phyloP scores from a whole-genome alignment of 306 rosid species.

The Ceratonia siliqua region DNA sequence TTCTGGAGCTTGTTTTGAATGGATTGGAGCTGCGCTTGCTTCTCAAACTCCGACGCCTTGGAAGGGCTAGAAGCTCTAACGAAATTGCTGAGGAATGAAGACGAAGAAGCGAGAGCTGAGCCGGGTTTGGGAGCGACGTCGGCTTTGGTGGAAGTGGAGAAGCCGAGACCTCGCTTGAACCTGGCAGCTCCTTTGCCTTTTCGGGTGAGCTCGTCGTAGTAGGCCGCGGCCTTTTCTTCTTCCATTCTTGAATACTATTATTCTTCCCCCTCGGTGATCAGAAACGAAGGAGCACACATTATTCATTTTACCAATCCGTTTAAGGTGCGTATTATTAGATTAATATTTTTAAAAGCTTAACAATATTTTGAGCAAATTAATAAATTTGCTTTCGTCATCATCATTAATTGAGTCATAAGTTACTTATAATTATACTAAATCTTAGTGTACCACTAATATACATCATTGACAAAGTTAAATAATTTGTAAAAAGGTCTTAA shows the following conservation, averaged over 20 bases:
- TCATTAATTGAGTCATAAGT: no score
- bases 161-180: conserved; percentile 90
- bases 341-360: no score
- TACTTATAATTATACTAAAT: no score
- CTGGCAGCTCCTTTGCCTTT: conserved; percentile 88
- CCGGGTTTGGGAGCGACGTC: conserved; percentile 53
- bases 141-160: conserved; percentile 48
- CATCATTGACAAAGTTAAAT: no score
- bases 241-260: conserved; percentile 51
- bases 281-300: background rate
- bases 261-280: background rate
- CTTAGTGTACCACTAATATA: no score
- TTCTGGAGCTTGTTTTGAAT: conserved; percentile 77
- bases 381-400: no score
- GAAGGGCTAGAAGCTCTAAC: conserved; percentile 76
- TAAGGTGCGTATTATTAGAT: no score
- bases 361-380: no score
- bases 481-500: no score
- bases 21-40: conserved; percentile 61
- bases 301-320: background rate
- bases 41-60: conserved; percentile 47
- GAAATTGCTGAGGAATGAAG: conserved; percentile 78
- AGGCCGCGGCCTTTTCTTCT: conserved; percentile 90
- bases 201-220: conserved; percentile 82
- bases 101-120: conserved; percentile 49